A percentile compares a stretch with the other conserved stretches of the same genome.
These are phyloP conservation scores for Staphylotrichum longicolle DNA, from an alignment of 495 filamentous ascomycete species.

Conservation along the genomic window DNA sequence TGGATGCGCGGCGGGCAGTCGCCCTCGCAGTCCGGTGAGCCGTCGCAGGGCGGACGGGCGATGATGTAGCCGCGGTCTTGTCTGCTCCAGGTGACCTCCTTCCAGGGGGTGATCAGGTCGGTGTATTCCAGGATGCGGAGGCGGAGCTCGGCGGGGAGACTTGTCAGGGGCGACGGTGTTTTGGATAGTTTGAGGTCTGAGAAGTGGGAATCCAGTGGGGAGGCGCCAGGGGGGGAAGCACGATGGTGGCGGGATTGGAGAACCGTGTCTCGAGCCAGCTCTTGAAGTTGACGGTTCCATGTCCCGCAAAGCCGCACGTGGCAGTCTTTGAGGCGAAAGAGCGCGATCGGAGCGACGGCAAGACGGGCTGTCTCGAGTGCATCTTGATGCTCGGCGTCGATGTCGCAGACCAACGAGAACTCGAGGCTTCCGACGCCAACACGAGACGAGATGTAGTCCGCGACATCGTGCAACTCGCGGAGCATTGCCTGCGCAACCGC, in stretches of 20 bases:
- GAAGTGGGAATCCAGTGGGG: too few species aligned
- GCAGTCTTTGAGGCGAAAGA: conserved; percentile 5
- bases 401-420: background rate
- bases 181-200: background rate
- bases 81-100: conserved; percentile 12
- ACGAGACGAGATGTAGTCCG: background rate
- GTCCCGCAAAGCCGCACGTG: background rate
- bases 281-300: background rate
- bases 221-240: background rate
- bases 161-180: background rate
- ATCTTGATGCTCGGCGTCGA: background rate
- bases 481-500: background rate
- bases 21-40: background rate
- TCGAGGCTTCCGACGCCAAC: background rate
- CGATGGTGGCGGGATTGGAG: background rate
- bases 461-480: background rate
- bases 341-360: background rate
- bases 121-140: conserved; percentile 12
- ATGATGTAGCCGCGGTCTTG: background rate
- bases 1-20: background rate
- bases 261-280: background rate
- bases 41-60: background rate
- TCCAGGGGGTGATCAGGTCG: conserved; percentile 9
- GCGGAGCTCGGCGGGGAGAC: conserved; percentile 3
- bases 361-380: background rate